Evolutionary conservation across 1,284 basidiomycete genomes (phyloP), one percentile per base, ranked within the genome.

Genomic region (Pyrrhoderma noxium): DNA sequence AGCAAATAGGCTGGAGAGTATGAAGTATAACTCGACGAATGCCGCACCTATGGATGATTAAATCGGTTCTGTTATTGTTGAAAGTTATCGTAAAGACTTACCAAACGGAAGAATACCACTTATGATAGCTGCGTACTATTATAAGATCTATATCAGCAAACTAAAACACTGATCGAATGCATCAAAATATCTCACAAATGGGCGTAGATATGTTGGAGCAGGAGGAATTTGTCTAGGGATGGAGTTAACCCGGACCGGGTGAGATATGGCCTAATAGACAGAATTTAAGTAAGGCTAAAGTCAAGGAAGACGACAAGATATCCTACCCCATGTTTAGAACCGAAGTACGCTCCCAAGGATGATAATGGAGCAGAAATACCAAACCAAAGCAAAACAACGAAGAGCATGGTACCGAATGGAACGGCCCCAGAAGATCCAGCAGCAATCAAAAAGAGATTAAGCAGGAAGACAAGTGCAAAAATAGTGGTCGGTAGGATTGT

Each of bases 11-110:
- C 86, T 90, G 16, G 92, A 93, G 58, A 98, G 76, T 45, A 97
- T 85, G 65, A 94, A 97, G 69, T 93, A 97, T 11, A 97, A 73
- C 67, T 98, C 95, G 57, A 98, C 89, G 63, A 97, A 97, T 0
- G 92, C 93, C 40, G 94, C 93, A 51, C 89, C 86, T 89, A 54
- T 13, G 56, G 37, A 22, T 1, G 41, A 47, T 46, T n/a, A 49
- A n/a, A 23, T 21, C 18, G 36, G 41, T 13, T 19, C 11, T 52
- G 11, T 38, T n/a, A 40, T 31, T 11, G 11, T 5, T 31, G 27
- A 31, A 31, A 40, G 21, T 39, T 5, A 25, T 40, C 45, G 9
- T 31, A 22, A 2, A 23, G 19, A 59, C 73, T 40, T 58, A 81
- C 89, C 92, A 60, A 97, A 98, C 0, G 95, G 94, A 31, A 98